Conservation (phyloP, 148 eudicot species). For the Rhododendron vialii region DNA sequence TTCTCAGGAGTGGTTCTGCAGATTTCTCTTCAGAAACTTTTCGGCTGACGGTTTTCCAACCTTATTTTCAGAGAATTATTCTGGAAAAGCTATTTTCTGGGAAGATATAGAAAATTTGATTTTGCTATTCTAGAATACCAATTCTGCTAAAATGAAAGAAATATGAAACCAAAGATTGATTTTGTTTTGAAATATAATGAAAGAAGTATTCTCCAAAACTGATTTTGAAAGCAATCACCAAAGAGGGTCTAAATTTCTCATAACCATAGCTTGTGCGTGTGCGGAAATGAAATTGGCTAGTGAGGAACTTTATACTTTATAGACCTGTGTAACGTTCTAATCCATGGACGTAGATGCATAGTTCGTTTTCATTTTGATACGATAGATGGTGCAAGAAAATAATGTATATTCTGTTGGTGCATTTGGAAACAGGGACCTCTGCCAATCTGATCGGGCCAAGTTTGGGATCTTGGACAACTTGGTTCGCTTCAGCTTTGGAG, state of each 20-base stretch:
- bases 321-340: not conserved
- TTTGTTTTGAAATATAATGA: not conserved
- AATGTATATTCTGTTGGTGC: not conserved
- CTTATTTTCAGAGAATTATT: not conserved
- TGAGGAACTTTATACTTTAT: not conserved
- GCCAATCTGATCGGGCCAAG: slow-evolving; percentile 58
- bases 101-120: not conserved
- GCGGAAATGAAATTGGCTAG: not conserved
- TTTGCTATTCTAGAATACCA: not conserved
- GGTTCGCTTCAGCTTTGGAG: slow-evolving; percentile 81
- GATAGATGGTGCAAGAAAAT: not conserved
- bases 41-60: not conserved
- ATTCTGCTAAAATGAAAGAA: not conserved
- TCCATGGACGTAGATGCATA: not conserved
- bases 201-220: not conserved
- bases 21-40: not conserved
- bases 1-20: not conserved
- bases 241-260: not conserved
- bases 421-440: slow-evolving; percentile 56
- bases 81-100: not conserved
- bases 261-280: not conserved
- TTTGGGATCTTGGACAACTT: slow-evolving; percentile 65
- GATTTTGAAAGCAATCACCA: not conserved
- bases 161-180: not conserved
- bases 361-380: not conserved